Base-by-base conservation (phyloP, 2,329 filamentous ascomycete genomes). In the Colletotrichum australisinense region DNA sequence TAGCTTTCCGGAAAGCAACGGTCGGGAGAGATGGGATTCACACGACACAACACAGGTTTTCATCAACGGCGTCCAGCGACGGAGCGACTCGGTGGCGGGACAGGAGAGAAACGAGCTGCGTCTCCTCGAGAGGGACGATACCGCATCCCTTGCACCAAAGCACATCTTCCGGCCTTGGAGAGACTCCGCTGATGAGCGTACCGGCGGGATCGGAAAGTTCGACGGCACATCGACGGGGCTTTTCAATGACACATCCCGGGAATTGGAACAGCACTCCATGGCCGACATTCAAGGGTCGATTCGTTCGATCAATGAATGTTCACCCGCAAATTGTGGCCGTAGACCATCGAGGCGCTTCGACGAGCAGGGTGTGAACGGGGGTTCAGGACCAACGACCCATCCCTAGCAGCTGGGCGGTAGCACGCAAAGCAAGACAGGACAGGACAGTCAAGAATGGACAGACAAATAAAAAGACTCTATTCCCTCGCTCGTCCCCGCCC, bases 61-160 rank as follows among this genome's bases (percentile, higher is more conserved):
- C 53, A 72, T 79, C 53, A 59, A 75, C 35, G 77, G 69, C 55
- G 69, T 81, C 42, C 78, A 78, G 57, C 78, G 76, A n/a, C 77
- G 72, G 69, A 80, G 79, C 42, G 72, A 74, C n/a, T 78, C 77
- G 5, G 56, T 79, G 30, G 73, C 77, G 2, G 77, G 77, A 30
- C 76, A 79, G 22, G 75, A 79, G 58, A 77, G 67, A 57, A 73
- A 75, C 24, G 77, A 80, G 63, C 69, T 80, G 35, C 46, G 55
- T 57, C 76, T 64, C 60, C 59, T 80, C 30, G 76, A 70, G 52
- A 76, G 75, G 26, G 78, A 74, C 28, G 65, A 77, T 2, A 74
- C 75, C 11, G 42, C 60, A 26, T 67, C 75, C 24, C 63, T 62
- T 5, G 73, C 67, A 7, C 63, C 63, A 42, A 64, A 30, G 42